Conservation (phyloP, 805 yeast genomes). For the Wickerhamomyces subpelliculosus region DNA sequence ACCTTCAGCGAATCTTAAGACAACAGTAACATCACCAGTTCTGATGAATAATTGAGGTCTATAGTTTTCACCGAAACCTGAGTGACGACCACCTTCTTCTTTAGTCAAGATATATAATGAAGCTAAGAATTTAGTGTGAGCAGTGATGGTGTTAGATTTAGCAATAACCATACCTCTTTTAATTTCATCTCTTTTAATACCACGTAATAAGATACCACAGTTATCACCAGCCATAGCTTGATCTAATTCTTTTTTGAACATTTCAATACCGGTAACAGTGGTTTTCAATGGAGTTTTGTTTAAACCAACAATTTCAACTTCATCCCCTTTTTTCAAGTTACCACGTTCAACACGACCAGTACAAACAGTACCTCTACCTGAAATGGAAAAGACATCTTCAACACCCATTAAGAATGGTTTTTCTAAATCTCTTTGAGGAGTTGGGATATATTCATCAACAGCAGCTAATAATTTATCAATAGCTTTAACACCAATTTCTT, state of each 20-base stretch:
- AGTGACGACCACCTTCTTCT: conserved; percentile 99
- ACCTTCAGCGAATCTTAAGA: conserved; percentile 79
- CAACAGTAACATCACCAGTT: conserved; percentile 92
- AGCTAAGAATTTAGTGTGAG: conserved; percentile 91
- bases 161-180: conserved; percentile 97
- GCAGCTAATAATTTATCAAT: conserved; percentile 81
- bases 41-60: conserved; percentile 97
- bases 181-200: conserved; percentile 95
- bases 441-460: conserved; percentile 91
- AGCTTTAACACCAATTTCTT: conserved; percentile 88
- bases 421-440: conserved; percentile 93
- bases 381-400: conserved; percentile 95
- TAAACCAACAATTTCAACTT: conserved; percentile 93
- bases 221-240: conserved; percentile 99
- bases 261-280: conserved; percentile 96
- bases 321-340: conserved; percentile 95
- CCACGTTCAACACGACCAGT: conserved; percentile 99
- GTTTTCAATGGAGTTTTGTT: conserved; percentile 83
- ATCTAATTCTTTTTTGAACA: conserved; percentile 98
- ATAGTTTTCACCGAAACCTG: conserved; percentile 94
- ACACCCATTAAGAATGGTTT: conserved; percentile 96
- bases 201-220: conserved; percentile 95
- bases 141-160: conserved; percentile 85
- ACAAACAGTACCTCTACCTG: conserved; percentile 99
- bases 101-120: conserved; percentile 87